phyloP scores from a whole-genome alignment of 371 early-diverging fungal species.

The Mucor circinelloides region DNA sequence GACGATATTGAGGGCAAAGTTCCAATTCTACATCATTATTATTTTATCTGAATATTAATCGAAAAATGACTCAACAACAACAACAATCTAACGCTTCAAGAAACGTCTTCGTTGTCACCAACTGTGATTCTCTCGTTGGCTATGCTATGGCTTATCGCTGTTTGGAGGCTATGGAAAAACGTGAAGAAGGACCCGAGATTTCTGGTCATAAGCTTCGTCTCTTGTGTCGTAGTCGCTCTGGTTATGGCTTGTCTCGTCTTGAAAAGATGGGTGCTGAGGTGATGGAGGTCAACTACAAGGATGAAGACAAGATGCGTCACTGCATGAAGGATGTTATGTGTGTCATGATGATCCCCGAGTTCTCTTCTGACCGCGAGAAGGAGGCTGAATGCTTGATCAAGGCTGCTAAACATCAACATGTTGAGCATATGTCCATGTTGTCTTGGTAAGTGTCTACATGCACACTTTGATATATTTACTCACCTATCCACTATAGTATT shows the following conservation, averaged over 20 bases:
- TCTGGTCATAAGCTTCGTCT: constrained; percentile 21
- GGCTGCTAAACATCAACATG: constrained; percentile 23
- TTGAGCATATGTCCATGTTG: constrained; percentile 33
- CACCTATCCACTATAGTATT: constrained; percentile 17
- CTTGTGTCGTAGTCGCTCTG: constrained; percentile 28
- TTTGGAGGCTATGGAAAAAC: constrained; percentile 18
- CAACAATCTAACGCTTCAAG: constrained; percentile 3
- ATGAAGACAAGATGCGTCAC: constrained; percentile 29
- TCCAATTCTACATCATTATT: not conserved
- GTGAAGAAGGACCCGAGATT: not conserved
- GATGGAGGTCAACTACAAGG: constrained; percentile 31
- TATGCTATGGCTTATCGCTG: constrained; percentile 37
- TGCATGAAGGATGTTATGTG: constrained; percentile 18
- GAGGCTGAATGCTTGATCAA: constrained; percentile 40
- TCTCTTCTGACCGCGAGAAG: constrained; percentile 24
- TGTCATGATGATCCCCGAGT: constrained; percentile 37
- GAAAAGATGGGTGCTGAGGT: constrained; percentile 39
- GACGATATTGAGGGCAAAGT: not conserved
- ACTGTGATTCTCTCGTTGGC: constrained; percentile 40
- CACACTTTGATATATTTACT: not conserved
- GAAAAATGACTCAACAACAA: constrained; percentile 12
- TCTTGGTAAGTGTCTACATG: constrained; percentile 32
- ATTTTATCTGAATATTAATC: not conserved
- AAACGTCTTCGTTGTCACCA: constrained; percentile 34
- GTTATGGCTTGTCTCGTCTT: constrained; percentile 16